Evolutionary conservation across 306 rosid species (phyloP), one percentile per base, ranked within the genome.

Genomic region (Prunus salicina): DNA sequence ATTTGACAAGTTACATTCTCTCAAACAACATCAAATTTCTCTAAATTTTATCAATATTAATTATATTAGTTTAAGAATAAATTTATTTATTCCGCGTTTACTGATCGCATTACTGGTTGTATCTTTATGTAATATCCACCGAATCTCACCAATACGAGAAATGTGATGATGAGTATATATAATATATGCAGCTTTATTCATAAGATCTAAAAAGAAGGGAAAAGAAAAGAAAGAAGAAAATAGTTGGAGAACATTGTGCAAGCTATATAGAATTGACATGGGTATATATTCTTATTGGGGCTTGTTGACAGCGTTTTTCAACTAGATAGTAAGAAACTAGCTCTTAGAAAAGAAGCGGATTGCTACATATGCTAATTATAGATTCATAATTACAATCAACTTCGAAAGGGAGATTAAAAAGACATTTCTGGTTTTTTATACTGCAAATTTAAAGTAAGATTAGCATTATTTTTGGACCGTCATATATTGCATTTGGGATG

Each of bases 401-500:
- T 38, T 34, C 8, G 1, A 34, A 3, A 25, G 62, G 27, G 22
- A 20, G 10, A n/a, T 56, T 20, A 20, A 11, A 56, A 25, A n/a
- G 24, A 12, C 61, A 55, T 55, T 55, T n/a, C 12, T 8, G 13
- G 20, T n/a, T 55, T 27, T 55, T 55, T 32, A 32, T 32, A 30
- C 1, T 5, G 6, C 34, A 32, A 32, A 32, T 46, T 47, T 3
- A 60, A 11, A 12, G 32, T 25, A 24, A 6, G 22, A 30, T 14
- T 4, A 30, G 58, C 68, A 25, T 61, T 61, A 61, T 61, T 11
- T 74, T 24, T 73, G 77, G n/a, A 74, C 60, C 12, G 49, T 46
- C 68, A 46, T 74, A 6, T 27, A 60, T 45, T 74, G 30, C 77
- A 46, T 28, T 50, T 61, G 60, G 10, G 60, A 52, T 46, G 69